Percentiles rank a stretch among this genome's conserved stretches.
Evolutionary conservation across 805 yeast genomes (phyloP).

Genomic region (Tetrapisispora iriomotensis): DNA sequence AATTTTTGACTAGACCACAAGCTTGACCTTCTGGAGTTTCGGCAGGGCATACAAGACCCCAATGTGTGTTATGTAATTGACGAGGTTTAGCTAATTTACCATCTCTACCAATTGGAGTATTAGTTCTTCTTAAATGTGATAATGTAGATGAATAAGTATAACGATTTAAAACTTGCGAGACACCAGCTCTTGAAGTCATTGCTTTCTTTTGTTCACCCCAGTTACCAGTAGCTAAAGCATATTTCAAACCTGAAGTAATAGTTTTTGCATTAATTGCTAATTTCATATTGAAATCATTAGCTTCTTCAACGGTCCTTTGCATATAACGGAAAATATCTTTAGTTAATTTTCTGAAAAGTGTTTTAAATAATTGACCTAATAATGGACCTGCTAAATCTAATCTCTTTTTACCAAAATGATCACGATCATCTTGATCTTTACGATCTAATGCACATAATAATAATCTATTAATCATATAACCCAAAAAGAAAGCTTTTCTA

Average conservation of each 20-base stretch:
- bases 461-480: slow-evolving; percentile 95
- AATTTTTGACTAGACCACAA: slow-evolving; percentile 95
- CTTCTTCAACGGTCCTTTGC: slow-evolving; percentile 98
- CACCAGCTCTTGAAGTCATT: slow-evolving; percentile 98
- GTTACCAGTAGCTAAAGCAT: slow-evolving; percentile 97
- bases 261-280: slow-evolving; percentile 96
- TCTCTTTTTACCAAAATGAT: slow-evolving; percentile 97
- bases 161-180: slow-evolving; percentile 94
- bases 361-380: slow-evolving; percentile 89
- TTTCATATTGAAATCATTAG: slow-evolving; percentile 91
- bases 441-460: slow-evolving; percentile 92
- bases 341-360: slow-evolving; percentile 88
- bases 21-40: slow-evolving; percentile 99
- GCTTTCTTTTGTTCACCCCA: slow-evolving; percentile 99
- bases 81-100: slow-evolving; percentile 98
- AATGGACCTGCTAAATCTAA: slow-evolving; percentile 97
- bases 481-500: slow-evolving; percentile 92
- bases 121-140: slow-evolving; percentile 97
- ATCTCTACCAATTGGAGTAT: slow-evolving; percentile 98
- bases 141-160: slow-evolving; percentile 97
- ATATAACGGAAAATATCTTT: slow-evolving; percentile 93
- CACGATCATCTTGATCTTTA: slow-evolving; percentile 98
- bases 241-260: slow-evolving; percentile 92
- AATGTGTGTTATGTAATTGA: slow-evolving; percentile 97
- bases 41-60: slow-evolving; percentile 99